phyloP scores from a whole-genome alignment of 345 rosid genomes.

The Murraya paniculata region DNA sequence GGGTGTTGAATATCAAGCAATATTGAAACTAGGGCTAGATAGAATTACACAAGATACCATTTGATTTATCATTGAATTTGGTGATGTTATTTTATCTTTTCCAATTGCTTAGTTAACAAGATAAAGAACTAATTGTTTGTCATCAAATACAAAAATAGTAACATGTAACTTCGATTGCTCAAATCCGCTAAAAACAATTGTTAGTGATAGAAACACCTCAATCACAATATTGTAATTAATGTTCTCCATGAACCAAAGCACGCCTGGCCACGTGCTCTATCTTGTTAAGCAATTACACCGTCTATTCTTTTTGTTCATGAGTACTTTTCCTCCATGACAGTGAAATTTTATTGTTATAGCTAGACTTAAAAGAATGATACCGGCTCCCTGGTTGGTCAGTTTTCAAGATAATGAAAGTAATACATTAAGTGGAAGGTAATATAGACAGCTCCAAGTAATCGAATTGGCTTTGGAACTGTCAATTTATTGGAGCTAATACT shows the following conservation, averaged over 20 bases:
- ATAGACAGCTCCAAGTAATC: not conserved
- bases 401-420: not conserved
- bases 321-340: slow-evolving; percentile 20
- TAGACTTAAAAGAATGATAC: not conserved
- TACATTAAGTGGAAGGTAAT: not conserved
- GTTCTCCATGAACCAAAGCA: slow-evolving; percentile 17
- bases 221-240: not conserved
- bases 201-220: slow-evolving; percentile 13
- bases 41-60: not conserved
- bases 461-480: too few species aligned
- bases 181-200: not conserved
- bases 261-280: not conserved
- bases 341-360: not conserved
- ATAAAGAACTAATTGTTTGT: not conserved
- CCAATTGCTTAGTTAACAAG: not conserved
- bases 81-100: not conserved
- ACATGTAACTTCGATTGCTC: not conserved
- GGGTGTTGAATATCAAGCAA: not conserved
- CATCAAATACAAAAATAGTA: not conserved
- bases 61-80: not conserved
- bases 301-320: not conserved
- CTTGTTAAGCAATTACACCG: slow-evolving; percentile 11
- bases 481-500: too few species aligned
- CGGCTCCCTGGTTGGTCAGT: not conserved
- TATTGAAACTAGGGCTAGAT: not conserved